phyloP scores from a whole-genome alignment of 345 rosid genomes.

The Camelina hispida region DNA sequence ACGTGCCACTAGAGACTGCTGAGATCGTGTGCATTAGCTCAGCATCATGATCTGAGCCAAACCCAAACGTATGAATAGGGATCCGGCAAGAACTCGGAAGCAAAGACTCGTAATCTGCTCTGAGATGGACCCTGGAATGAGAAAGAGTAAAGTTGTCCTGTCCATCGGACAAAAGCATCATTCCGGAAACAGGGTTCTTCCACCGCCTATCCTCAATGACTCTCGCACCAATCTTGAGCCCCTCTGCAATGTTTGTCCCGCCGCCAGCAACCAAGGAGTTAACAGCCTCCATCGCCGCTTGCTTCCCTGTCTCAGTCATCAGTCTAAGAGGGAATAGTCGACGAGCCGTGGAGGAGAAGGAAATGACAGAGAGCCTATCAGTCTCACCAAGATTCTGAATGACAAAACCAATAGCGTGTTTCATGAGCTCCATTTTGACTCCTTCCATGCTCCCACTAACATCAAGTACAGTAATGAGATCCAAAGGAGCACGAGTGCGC shows the following conservation, averaged over 20 bases:
- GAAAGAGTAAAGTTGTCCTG: constrained; percentile 70
- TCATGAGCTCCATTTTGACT: constrained; percentile 74
- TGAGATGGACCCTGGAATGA: constrained; percentile 38
- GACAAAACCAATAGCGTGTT: constrained; percentile 86
- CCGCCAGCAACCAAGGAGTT: constrained; percentile 74
- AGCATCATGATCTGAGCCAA: constrained; percentile 92
- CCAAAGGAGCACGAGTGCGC: constrained; percentile 73
- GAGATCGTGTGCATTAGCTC: constrained; percentile 84
- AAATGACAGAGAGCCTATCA: constrained; percentile 86
- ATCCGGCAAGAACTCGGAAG: constrained; percentile 57
- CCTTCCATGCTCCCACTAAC: constrained; percentile 98
- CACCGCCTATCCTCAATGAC: constrained; percentile 70
- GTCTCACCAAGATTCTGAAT: constrained; percentile 87
- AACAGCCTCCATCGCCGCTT: constrained; percentile 73
- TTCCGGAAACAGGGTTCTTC: constrained; percentile 78
- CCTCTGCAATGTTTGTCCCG: constrained; percentile 93
- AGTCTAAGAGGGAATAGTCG: constrained; percentile 75
- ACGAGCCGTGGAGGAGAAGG: constrained; percentile 82
- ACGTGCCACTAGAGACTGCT: constrained; percentile 80
- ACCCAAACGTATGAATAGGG: constrained; percentile 92
- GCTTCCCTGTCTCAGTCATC: constrained; percentile 77
- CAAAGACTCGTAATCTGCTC: constrained; percentile 60
- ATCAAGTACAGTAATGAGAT: constrained; percentile 90
- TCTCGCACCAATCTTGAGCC: constrained; percentile 80
- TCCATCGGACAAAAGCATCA: constrained; percentile 91